These are phyloP conservation scores for Ogataea philodendri DNA, from an alignment of 805 yeast species.

Conservation along the genomic window DNA sequence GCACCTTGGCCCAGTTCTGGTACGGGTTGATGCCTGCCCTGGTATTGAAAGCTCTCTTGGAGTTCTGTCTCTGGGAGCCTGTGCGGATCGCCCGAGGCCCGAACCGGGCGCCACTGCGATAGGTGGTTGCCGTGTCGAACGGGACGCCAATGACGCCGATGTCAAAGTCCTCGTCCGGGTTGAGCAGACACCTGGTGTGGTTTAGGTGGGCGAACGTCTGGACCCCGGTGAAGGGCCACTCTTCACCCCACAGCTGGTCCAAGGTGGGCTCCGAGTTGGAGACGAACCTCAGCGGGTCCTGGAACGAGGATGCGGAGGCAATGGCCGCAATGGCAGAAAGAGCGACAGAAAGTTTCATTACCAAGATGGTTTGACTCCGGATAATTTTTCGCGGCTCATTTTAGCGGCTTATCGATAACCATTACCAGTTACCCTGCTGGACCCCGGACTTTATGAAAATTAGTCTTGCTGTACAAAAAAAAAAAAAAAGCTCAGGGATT, in stretches of 20 bases:
- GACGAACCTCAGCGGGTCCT: background rate
- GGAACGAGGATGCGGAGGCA: background rate
- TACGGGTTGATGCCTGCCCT: constrained; percentile 53
- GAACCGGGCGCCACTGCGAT: constrained; percentile 11
- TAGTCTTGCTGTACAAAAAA: too few relatives aligned
- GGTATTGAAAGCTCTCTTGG: constrained; percentile 66
- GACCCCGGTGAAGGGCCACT: constrained; percentile 70
- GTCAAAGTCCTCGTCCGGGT: constrained; percentile 51
- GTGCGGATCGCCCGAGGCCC: constrained; percentile 73
- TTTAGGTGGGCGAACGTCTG: constrained; percentile 75
- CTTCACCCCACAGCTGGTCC: constrained; percentile 67
- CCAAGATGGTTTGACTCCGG: background rate
- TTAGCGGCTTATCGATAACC: constrained; percentile 5
- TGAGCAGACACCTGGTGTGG: constrained; percentile 52
- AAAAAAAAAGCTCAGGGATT: too few relatives aligned
- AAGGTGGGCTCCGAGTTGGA: constrained; percentile 35
- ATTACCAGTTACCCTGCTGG: too few relatives aligned
- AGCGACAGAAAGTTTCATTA: constrained; percentile 1
- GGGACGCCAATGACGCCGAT: constrained; percentile 47
- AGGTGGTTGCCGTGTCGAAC: constrained; percentile 13
- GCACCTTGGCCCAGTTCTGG: constrained; percentile 44
- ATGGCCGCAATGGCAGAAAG: constrained; percentile 1
- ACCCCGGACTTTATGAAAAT: too few relatives aligned
- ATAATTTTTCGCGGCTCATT: background rate
- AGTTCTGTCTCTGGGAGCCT: constrained; percentile 69